phyloP scores from a whole-genome alignment of 2,329 filamentous ascomycete genomes.

The Beauveria sp. region DNA sequence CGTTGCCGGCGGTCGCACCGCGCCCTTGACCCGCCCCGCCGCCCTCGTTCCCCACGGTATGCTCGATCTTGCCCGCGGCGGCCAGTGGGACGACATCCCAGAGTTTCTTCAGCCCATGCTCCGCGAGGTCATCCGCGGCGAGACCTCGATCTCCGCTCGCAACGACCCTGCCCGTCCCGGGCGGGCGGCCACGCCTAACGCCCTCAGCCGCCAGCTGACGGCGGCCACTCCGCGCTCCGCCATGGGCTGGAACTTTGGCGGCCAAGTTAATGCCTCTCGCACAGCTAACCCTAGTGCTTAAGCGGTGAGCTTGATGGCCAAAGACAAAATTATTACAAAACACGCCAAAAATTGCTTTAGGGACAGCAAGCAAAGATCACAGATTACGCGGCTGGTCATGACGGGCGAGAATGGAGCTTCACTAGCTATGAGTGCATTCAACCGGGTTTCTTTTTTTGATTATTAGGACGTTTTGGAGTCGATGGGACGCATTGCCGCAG shows the following conservation, averaged over 20 bases:
- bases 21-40: slow-evolving; percentile 21
- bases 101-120: slow-evolving; percentile 47
- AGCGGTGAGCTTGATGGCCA: neutral
- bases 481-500: slow-evolving; percentile 3
- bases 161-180: slow-evolving; percentile 6
- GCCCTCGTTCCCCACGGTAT: slow-evolving; percentile 43
- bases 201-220: slow-evolving; percentile 12
- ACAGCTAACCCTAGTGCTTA: slow-evolving; percentile 1
- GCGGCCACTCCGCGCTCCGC: slow-evolving; percentile 6
- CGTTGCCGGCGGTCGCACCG: slow-evolving; percentile 18
- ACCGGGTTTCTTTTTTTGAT: neutral
- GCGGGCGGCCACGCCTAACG: slow-evolving; percentile 12
- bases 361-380: neutral
- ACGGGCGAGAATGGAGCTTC: neutral
- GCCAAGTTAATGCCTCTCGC: neutral
- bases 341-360: slow-evolving; percentile 6
- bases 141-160: slow-evolving; percentile 19
- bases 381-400: neutral
- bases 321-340: slow-evolving; percentile 1
- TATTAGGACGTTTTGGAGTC: neutral
- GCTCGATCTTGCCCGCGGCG: slow-evolving; percentile 46
- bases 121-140: slow-evolving; percentile 37
- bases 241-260: slow-evolving; percentile 3
- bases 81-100: slow-evolving; percentile 51
- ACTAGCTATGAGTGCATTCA: neutral